These are phyloP conservation scores for Arabis alpina DNA, from an alignment of 345 rosid genomes.

Conservation along the genomic window DNA sequence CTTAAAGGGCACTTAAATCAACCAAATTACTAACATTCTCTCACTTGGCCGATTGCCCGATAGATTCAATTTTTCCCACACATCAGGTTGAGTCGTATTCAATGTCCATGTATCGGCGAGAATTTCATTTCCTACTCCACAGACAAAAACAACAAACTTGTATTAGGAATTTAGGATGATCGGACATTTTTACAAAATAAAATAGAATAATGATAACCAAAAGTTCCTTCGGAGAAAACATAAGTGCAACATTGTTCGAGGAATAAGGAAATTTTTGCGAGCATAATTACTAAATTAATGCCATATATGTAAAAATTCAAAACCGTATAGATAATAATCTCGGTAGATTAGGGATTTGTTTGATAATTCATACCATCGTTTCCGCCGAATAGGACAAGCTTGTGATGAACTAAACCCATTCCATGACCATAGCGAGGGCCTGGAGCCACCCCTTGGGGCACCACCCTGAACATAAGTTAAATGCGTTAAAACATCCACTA, in stretches of 20 bases:
- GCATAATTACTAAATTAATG: not conserved
- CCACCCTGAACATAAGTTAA: constrained; percentile 56
- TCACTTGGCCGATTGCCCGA: constrained; percentile 71
- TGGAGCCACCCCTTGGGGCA: constrained; percentile 49
- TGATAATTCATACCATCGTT: constrained; percentile 55
- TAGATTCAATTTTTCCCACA: constrained; percentile 73
- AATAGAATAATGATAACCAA: not conserved
- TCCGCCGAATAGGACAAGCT: constrained; percentile 83
- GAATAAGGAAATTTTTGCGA: not conserved
- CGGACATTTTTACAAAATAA: not conserved
- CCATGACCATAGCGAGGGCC: constrained; percentile 94
- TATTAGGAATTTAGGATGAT: not conserved
- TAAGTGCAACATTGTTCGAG: not conserved
- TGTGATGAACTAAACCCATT: constrained; percentile 71
- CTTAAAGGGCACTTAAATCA: constrained; percentile 1
- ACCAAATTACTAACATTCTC: constrained; percentile 76
- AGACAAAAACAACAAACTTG: not conserved
- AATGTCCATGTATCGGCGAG: constrained; percentile 84
- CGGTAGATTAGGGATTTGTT: constrained; percentile 1
- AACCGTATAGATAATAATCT: not conserved
- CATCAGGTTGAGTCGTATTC: constrained; percentile 71
- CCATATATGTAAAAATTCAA: not conserved
- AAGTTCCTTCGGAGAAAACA: not conserved
- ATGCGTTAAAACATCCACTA: not conserved
- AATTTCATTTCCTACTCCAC: constrained; percentile 60